Base-by-base conservation (phyloP, 768 basidiomycete species). In the Tulasnella sp. region DNA sequence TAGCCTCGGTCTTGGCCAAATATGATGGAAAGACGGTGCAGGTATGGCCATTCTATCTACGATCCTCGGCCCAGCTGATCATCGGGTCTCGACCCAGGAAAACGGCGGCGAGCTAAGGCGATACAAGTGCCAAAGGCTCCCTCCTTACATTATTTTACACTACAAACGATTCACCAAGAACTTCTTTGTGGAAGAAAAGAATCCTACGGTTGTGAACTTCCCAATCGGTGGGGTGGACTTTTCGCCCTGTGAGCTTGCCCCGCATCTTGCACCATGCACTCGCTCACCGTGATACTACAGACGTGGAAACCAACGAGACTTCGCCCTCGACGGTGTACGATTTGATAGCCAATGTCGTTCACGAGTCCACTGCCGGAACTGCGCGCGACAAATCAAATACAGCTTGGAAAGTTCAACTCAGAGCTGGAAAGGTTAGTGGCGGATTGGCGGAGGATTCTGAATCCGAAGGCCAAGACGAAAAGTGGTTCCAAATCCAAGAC, bases 141-240 rank as follows among this genome's bases (percentile, higher is more conserved):
- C 97, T 49, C 93, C 87, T 71, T 98, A 97, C 82, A 90, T 99
- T 80, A 92, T 99, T 80, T 85, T 98, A 25, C 93, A 97, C 82
- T 96, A 92, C 87, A 99, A 96, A 82, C 90, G 97, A 49, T 99
- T 99, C 84, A 96, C 94, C 31, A 97, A 93, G 82, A 99, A 99
- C 82, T 87, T 87, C 72, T 98, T 99, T 80, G 96, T 98, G 7
- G 97, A 98, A 83, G 97, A 99, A 83, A 97, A 97, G 84, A 99
- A 99, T 81, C 97, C 97, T 9, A 99, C 97, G 0, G 96, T 99
- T 78, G 93, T 99, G 79, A 99, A 97, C 81, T 99, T 97, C 81
- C 97, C 97, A 2, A 86, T 98, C 34, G 89, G 93, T 76, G 96
- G 97, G 3, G 87, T 99, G 25, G 97, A 99, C 83, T 91, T 99